Base-by-base conservation (phyloP, 2,329 filamentous ascomycete genomes). In the Rachicladosporium sp. region DNA sequence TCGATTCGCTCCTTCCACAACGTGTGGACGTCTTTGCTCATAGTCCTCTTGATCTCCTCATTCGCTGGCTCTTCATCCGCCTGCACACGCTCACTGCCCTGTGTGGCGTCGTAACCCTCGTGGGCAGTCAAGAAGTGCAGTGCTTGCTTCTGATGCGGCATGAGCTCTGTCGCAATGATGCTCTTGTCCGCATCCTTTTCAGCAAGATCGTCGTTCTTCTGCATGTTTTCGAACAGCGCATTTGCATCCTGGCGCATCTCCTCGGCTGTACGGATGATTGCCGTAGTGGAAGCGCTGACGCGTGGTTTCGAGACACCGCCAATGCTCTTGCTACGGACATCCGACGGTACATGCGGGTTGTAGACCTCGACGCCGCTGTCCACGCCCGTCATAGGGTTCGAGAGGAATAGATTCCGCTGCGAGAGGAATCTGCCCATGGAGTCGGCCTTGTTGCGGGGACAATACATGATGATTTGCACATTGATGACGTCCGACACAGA, bases 101-200 rank as follows among this genome's bases (percentile, higher is more conserved):
- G 65, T 0, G 67, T 66, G 12, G 75, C 73, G 37, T 71, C 71
- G n/a, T 68, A 67, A 9, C 73, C 69, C 60, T 96, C 89, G 46
- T 84, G 82, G 12, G 74, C 73, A 7, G 70, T 76, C 80, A 96
- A 86, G 56, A 94, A 96, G 56, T 79, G 76, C 0, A 96, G 70
- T 0, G 82, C 89, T 61, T 95, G 87, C 58, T 85, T 91, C 59
- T 96, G 89, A 61, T 96, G 89, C 42, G 73, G 71, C 32, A 95
- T 75, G 11, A 96, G 65, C 21, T 75, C 69, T 0, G 65, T 69
- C 0, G 80, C 87, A 41, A 71, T 70, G 38, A 91, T 71, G 5
- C 66, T 60, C 2, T 63, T 47, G 38, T 76, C 69, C 0, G 84
- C 73, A 3, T 89, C 78, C 64, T 80, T 77, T 47, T 80, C 73